phyloP scores from a whole-genome alignment of 2,329 filamentous ascomycete genomes.

The Aspergillus flavus region DNA sequence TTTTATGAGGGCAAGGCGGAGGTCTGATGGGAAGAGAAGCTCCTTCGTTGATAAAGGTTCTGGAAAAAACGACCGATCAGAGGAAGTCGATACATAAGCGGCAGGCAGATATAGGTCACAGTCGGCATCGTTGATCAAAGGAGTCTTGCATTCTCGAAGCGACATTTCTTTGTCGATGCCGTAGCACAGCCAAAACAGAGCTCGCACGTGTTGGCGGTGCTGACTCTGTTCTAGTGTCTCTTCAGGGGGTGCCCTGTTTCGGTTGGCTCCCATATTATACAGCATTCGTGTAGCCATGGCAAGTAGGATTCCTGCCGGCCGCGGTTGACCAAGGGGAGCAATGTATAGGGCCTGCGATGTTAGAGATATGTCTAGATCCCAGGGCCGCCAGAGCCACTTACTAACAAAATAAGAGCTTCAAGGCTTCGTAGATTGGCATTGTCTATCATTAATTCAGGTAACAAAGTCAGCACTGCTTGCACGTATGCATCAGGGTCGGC shows the following conservation, averaged over 20 bases:
- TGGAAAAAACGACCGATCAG: constrained; percentile 24
- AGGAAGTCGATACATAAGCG: constrained; percentile 21
- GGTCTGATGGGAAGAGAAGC: constrained; percentile 29
- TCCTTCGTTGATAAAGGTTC: constrained; percentile 22
- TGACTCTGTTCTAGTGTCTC: neutral
- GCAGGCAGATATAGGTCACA: constrained; percentile 27
- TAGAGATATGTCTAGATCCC: neutral
- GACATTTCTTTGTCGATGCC: constrained; percentile 27
- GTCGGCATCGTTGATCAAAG: constrained; percentile 25
- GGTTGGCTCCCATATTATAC: constrained; percentile 24
- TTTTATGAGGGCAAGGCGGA: constrained; percentile 27
- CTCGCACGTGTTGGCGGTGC: constrained; percentile 21
- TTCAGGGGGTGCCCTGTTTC: neutral
- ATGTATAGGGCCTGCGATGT: constrained; percentile 21
- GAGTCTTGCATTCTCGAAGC: constrained; percentile 23
- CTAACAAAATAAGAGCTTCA: constrained; percentile 24
- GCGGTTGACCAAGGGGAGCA: constrained; percentile 25
- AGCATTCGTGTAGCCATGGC: constrained; percentile 26
- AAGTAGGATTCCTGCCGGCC: constrained; percentile 22
- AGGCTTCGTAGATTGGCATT: constrained; percentile 19
- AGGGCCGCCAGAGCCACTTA: constrained; percentile 8
- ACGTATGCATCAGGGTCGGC: constrained; percentile 27
- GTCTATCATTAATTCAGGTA: constrained; percentile 27
- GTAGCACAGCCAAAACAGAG: constrained; percentile 30
- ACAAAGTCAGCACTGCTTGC: constrained; percentile 22